Evolutionary conservation across 2,329 filamentous ascomycete genomes (phyloP).

Genomic region (Xylariaceae sp.): DNA sequence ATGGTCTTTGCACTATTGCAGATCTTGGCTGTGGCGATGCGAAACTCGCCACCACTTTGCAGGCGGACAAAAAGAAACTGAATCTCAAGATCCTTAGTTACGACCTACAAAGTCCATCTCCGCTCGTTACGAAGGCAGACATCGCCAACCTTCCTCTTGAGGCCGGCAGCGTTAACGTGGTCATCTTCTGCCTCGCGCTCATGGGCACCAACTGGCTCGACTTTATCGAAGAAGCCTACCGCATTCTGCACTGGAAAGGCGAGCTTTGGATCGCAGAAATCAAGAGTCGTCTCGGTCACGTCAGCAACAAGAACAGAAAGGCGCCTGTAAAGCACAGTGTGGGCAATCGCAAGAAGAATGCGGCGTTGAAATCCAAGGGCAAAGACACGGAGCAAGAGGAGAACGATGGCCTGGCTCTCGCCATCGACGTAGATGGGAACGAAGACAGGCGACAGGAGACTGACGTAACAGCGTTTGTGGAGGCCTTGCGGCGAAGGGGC

Average conservation of each 20-base stretch:
- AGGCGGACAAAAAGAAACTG: conserved; percentile 59
- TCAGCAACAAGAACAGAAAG: conserved; percentile 42
- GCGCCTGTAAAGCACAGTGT: conserved; percentile 64
- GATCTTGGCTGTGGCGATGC: conserved; percentile 95
- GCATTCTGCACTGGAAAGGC: conserved; percentile 86
- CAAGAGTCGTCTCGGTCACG: conserved; percentile 79
- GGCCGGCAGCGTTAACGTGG: conserved; percentile 75
- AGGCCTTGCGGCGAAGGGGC: conserved; percentile 73
- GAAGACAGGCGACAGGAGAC: conserved; percentile 67
- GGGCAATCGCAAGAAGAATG: conserved; percentile 58
- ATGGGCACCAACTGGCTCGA: conserved; percentile 99
- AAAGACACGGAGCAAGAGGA: conserved; percentile 47
- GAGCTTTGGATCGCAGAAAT: conserved; percentile 98
- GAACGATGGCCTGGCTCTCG: conserved; percentile 53
- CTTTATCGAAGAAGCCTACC: conserved; percentile 93
- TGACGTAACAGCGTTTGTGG: conserved; percentile 81
- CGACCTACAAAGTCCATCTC: conserved; percentile 75
- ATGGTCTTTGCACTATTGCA: conserved; percentile 72
- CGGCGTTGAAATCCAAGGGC: conserved; percentile 36
- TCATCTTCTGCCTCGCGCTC: conserved; percentile 90
- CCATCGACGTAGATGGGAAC: conserved; percentile 67
- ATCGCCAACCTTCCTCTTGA: conserved; percentile 77
- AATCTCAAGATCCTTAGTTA: conserved; percentile 76
- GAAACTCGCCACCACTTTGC: conserved; percentile 67
- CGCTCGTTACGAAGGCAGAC: conserved; percentile 81